Evolutionary conservation across 805 yeast species (phyloP).

Genomic region (Yamadazyma olivae): DNA sequence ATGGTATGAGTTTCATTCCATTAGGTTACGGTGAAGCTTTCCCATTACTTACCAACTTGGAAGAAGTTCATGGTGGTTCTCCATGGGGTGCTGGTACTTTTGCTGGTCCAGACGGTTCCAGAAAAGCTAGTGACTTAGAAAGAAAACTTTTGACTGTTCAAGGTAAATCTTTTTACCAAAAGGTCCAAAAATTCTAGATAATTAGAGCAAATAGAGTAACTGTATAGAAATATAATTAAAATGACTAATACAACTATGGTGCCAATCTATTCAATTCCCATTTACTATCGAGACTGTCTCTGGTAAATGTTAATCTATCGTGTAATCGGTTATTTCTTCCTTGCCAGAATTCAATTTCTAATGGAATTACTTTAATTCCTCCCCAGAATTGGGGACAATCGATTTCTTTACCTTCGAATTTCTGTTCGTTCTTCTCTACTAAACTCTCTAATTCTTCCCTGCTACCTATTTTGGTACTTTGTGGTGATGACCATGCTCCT

Average conservation of each 20-base stretch:
- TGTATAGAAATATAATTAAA: no score
- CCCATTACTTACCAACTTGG: slow-evolving; percentile 51
- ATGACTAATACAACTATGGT: no score
- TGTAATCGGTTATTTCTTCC: slow-evolving; percentile 89
- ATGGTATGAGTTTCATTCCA: slow-evolving; percentile 78
- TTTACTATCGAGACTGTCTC: slow-evolving; percentile 43
- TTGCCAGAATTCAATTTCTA: slow-evolving; percentile 96
- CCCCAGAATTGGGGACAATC: slow-evolving; percentile 98
- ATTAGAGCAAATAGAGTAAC: no score
- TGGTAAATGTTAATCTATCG: slow-evolving; percentile 74
- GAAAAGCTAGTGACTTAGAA: slow-evolving; percentile 64
- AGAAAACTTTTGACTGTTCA: slow-evolving; percentile 60
- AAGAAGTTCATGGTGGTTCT: slow-evolving; percentile 74
- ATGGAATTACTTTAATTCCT: slow-evolving; percentile 82
- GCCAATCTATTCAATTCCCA: slow-evolving; percentile 74
- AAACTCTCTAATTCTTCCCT: slow-evolving; percentile 63
- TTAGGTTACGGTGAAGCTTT: slow-evolving; percentile 65
- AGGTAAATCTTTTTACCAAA: slow-evolving; percentile 55
- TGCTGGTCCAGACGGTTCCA: slow-evolving; percentile 77
- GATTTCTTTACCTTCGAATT: slow-evolving; percentile 61
- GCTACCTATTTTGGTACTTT: slow-evolving; percentile 55
- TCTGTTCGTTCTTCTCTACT: slow-evolving; percentile 45
- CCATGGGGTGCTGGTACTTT: slow-evolving; percentile 86
- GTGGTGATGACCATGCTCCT: slow-evolving; percentile 98
- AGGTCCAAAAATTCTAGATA: slow-evolving; percentile 22